phyloP scores from a whole-genome alignment of 202 grass and related monocot genomes.

The Zizania palustris region DNA sequence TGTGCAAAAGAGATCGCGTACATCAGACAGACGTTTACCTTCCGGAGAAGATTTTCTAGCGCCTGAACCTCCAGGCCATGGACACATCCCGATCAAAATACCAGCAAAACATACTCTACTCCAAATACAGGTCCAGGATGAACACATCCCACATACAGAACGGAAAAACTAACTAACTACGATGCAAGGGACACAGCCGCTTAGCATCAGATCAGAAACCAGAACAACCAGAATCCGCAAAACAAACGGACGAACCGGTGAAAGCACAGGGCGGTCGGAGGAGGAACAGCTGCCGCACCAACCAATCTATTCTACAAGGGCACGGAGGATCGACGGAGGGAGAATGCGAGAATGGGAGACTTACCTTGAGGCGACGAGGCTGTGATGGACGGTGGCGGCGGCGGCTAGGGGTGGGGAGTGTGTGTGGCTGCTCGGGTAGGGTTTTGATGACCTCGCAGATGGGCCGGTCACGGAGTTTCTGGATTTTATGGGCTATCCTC shows the following conservation, averaged over 20 bases:
- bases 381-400: conserved; percentile 18
- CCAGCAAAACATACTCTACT: neutral
- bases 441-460: conserved; percentile 43
- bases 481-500: conserved; percentile 4
- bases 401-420: conserved; percentile 16
- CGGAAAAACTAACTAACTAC: neutral
- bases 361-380: conserved; percentile 32
- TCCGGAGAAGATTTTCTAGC: neutral
- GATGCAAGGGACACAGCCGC: neutral
- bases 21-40: neutral
- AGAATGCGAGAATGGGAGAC: neutral
- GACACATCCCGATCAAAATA: conserved; percentile 8
- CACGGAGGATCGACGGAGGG: neutral
- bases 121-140: neutral
- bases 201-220: conserved; percentile 14
- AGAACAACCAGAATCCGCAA: conserved; percentile 12
- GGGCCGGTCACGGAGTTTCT: neutral
- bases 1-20: conserved; percentile 27
- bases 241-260: conserved; percentile 2
- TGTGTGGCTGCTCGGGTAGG: conserved; percentile 29
- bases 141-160: neutral
- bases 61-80: neutral
- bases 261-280: neutral
- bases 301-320: neutral
- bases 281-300: neutral